Evolutionary conservation across 352 stramenopile genomes (phyloP).

Genomic region (Pythium volutum): DNA sequence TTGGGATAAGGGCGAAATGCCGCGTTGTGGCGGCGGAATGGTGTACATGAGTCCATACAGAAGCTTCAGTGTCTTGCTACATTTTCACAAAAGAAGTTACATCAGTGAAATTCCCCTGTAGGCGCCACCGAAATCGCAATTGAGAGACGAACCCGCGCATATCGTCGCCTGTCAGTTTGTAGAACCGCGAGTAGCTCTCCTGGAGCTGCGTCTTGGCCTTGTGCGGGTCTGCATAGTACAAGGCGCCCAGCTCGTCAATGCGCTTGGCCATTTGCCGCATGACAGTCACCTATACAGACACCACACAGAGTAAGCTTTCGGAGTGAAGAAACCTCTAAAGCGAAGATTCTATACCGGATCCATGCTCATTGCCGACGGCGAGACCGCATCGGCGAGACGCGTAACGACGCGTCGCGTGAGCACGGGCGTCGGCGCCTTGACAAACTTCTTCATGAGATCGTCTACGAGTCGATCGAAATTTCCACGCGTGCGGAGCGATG

Average conservation of each 20-base stretch:
- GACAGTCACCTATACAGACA: slow-evolving; percentile 44
- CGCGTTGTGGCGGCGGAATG: slow-evolving; percentile 5
- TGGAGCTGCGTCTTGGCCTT: slow-evolving; percentile 55
- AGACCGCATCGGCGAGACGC: slow-evolving; percentile 46
- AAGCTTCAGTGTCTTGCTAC: slow-evolving; percentile 63
- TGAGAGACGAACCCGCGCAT: slow-evolving; percentile 55
- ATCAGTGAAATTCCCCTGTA: neutral
- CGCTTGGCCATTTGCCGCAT: slow-evolving; percentile 75
- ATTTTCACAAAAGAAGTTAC: neutral
- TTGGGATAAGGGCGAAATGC: neutral
- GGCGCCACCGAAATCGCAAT: neutral
- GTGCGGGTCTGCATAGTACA: slow-evolving; percentile 39
- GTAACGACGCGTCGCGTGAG: slow-evolving; percentile 55
- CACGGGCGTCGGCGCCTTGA: slow-evolving; percentile 52
- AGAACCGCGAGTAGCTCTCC: slow-evolving; percentile 76
- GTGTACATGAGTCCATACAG: slow-evolving; percentile 72
- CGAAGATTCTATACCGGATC: slow-evolving; percentile 15
- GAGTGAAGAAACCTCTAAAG: neutral
- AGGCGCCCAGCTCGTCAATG: slow-evolving; percentile 44
- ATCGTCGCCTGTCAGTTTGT: slow-evolving; percentile 70
- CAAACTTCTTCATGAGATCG: slow-evolving; percentile 30
- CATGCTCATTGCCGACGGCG: slow-evolving; percentile 12
- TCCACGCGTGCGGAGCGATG: slow-evolving; percentile 11
- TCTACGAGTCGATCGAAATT: slow-evolving; percentile 24
- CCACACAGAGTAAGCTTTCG: neutral